Evolutionary conservation across 768 basidiomycete genomes (phyloP).

Genomic region (Leccinum pellstonianum): DNA sequence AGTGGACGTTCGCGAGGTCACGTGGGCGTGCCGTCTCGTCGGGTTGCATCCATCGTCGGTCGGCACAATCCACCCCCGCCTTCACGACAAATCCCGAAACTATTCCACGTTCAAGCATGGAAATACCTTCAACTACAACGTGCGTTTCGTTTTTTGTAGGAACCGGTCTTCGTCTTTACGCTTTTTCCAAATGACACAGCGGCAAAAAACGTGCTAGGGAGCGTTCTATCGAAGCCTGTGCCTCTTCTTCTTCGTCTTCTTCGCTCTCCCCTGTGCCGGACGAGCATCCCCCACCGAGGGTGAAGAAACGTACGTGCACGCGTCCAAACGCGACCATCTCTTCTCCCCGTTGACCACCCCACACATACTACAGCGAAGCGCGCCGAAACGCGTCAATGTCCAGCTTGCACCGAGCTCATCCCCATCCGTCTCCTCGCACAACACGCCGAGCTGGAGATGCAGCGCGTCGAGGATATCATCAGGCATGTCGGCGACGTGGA

Average conservation of each 20-base stretch:
- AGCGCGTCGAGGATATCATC: slow-evolving; percentile 69
- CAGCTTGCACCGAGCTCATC: slow-evolving; percentile 69
- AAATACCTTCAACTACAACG: slow-evolving; percentile 20
- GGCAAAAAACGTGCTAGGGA: slow-evolving; percentile 51
- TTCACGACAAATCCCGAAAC: background rate
- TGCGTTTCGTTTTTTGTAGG: slow-evolving; percentile 19
- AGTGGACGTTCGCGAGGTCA: background rate
- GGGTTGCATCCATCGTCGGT: slow-evolving; percentile 15
- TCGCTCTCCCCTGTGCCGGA: slow-evolving; percentile 37
- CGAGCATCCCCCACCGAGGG: slow-evolving; percentile 31
- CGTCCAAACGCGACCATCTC: background rate
- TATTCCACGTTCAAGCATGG: slow-evolving; percentile 9
- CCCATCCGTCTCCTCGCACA: slow-evolving; percentile 67
- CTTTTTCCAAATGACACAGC: slow-evolving; percentile 20
- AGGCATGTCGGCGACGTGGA: slow-evolving; percentile 61
- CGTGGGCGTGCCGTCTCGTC: background rate
- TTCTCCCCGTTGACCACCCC: background rate
- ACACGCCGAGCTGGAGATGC: slow-evolving; percentile 64
- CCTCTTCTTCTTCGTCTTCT: slow-evolving; percentile 30
- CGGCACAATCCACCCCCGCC: slow-evolving; percentile 10
- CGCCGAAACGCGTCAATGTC: slow-evolving; percentile 74
- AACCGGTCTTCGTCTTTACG: background rate
- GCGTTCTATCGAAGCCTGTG: background rate
- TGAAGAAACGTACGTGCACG: slow-evolving; percentile 49
- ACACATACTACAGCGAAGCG: slow-evolving; percentile 49